These are phyloP conservation scores for Seiridium unicorne DNA, from an alignment of 2,329 filamentous ascomycete genomes.

Conservation along the genomic window DNA sequence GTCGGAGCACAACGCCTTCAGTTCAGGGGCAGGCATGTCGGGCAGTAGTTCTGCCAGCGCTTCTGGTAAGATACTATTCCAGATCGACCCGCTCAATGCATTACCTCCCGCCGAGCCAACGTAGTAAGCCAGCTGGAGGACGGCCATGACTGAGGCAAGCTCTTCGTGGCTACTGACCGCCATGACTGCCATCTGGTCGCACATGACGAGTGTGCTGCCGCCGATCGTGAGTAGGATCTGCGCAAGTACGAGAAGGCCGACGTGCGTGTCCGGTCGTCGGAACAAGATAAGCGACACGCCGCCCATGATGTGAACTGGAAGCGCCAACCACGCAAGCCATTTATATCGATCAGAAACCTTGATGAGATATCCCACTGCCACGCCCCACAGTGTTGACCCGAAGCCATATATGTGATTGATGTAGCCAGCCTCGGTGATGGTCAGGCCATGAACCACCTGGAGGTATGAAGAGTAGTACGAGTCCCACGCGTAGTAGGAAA, in stretches of 20 bases:
- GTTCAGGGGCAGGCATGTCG: conserved; percentile 19
- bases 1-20: conserved; percentile 26
- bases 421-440: conserved; percentile 39
- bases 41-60: conserved; percentile 25
- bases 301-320: conserved; percentile 54
- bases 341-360: conserved; percentile 46
- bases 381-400: conserved; percentile 39
- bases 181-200: conserved; percentile 58
- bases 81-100: conserved; percentile 43
- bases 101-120: conserved; percentile 38
- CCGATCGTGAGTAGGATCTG: conserved; percentile 55
- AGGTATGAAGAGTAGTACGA: conserved; percentile 47
- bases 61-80: conserved; percentile 34
- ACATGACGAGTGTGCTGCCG: conserved; percentile 52
- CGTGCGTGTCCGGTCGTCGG: conserved; percentile 42
- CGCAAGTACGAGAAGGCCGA: conserved; percentile 52
- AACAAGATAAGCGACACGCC: conserved; percentile 53
- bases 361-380: conserved; percentile 46
- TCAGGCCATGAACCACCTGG: conserved; percentile 43
- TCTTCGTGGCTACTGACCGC: conserved; percentile 52
- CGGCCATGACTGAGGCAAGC: conserved; percentile 46
- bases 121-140: conserved; percentile 36
- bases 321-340: conserved; percentile 39
- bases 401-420: conserved; percentile 46
- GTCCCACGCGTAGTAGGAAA: conserved; percentile 44